These are phyloP conservation scores for Phytophthora sansomeana DNA, from an alignment of 352 stramenopile genomes.

Conservation along the genomic window DNA sequence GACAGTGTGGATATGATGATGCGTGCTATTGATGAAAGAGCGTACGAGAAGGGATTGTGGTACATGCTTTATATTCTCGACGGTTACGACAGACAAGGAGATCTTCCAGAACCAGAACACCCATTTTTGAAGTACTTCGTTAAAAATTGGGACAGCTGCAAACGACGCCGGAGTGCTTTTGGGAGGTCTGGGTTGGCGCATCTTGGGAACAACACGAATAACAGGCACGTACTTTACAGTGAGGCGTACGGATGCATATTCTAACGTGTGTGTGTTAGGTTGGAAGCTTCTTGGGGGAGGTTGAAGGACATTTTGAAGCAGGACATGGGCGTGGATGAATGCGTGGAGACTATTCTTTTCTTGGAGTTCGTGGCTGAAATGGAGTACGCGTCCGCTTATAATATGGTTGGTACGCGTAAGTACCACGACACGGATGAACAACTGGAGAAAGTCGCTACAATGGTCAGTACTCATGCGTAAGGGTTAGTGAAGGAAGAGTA, in stretches of 20 bases:
- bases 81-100: background rate
- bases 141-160: background rate
- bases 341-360: background rate
- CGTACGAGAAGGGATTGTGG: background rate
- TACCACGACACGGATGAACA: background rate
- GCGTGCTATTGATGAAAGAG: background rate
- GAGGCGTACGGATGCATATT: background rate
- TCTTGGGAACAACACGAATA: background rate
- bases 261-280: background rate
- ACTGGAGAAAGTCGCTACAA: background rate
- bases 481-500: too few relatives aligned
- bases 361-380: too few relatives aligned
- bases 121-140: background rate
- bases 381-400: too few relatives aligned
- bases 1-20: background rate
- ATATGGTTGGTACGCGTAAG: background rate
- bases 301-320: background rate
- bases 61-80: background rate
- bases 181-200: background rate
- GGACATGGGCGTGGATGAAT: background rate
- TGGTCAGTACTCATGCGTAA: background rate
- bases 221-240: background rate
- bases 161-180: too few relatives aligned
- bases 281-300: background rate
- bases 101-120: background rate